Percentiles rank a stretch among this genome's conserved stretches.
phyloP scores from a whole-genome alignment of 1,139 yeast genomes.

The Suhomyces kunorum region DNA sequence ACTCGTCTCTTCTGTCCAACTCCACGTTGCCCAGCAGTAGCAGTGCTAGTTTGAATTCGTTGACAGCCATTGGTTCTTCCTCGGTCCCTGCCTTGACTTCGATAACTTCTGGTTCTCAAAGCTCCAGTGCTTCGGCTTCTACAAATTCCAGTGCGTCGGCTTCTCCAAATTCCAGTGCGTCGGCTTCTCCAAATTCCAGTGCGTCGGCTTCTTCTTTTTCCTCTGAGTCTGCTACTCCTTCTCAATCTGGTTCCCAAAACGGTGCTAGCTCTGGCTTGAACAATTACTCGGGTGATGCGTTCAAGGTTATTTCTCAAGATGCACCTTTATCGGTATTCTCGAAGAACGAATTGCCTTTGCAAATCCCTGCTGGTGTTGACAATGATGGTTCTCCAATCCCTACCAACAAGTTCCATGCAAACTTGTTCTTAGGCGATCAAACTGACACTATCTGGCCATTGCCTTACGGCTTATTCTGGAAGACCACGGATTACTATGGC shows the following conservation, averaged over 20 bases:
- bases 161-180: slow-evolving; percentile 7
- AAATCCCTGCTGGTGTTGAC: slow-evolving; percentile 49
- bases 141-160: too few species aligned
- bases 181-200: slow-evolving; percentile 2
- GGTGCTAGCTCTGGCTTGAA: slow-evolving; percentile 6
- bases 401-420: slow-evolving; percentile 85
- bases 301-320: slow-evolving; percentile 48
- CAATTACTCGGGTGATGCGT: slow-evolving; percentile 31
- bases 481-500: slow-evolving; percentile 47
- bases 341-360: slow-evolving; percentile 51
- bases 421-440: slow-evolving; percentile 68
- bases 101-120: too few species aligned
- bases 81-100: slow-evolving; percentile 3
- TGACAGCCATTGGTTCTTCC: neutral
- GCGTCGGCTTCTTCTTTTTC: slow-evolving; percentile 2
- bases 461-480: slow-evolving; percentile 79
- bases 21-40: neutral
- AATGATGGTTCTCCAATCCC: slow-evolving; percentile 54
- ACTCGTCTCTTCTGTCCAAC: neutral
- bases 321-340: slow-evolving; percentile 54
- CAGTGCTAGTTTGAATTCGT: neutral
- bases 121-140: too few species aligned
- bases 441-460: slow-evolving; percentile 71
- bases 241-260: neutral
- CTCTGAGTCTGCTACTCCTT: neutral